phyloP scores from a whole-genome alignment of 2,329 filamentous ascomycete species.

The Apiospora rasikravindrae region DNA sequence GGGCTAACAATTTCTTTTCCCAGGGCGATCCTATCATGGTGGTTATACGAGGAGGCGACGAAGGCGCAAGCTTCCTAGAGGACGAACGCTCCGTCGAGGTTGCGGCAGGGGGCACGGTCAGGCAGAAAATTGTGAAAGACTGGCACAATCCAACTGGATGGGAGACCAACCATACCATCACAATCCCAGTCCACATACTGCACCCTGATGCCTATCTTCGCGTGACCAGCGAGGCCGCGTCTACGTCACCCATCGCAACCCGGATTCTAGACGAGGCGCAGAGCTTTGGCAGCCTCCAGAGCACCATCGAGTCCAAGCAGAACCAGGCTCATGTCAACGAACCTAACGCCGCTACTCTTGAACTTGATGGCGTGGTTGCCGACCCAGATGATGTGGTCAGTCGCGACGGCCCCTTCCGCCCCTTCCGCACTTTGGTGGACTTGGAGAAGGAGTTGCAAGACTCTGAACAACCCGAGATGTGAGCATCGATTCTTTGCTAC shows the following conservation, averaged over 20 bases:
- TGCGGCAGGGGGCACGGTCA: not conserved
- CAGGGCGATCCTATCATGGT: not conserved
- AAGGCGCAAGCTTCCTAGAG: not conserved
- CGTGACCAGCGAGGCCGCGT: constrained; percentile 43
- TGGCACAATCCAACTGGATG: not conserved
- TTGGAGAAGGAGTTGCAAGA: not conserved
- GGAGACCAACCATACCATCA: constrained; percentile 24
- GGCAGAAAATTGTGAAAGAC: not conserved
- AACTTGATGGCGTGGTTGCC: not conserved
- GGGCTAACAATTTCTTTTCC: not conserved
- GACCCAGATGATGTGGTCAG: not conserved
- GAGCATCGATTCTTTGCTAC: not conserved
- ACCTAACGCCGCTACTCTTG: too few relatives aligned
- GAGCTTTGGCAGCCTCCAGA: not conserved
- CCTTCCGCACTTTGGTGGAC: not conserved
- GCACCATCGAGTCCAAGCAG: not conserved
- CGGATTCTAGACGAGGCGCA: not conserved
- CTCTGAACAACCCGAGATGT: not conserved
- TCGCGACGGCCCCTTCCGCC: not conserved
- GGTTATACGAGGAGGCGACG: too few relatives aligned
- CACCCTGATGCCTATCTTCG: constrained; percentile 40
- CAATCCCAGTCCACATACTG: constrained; percentile 42
- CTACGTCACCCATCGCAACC: constrained; percentile 38
- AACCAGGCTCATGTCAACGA: too few relatives aligned
- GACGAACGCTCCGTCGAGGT: not conserved